phyloP scores from a whole-genome alignment of 306 rosid species.

The Erythrophleum fordii region DNA sequence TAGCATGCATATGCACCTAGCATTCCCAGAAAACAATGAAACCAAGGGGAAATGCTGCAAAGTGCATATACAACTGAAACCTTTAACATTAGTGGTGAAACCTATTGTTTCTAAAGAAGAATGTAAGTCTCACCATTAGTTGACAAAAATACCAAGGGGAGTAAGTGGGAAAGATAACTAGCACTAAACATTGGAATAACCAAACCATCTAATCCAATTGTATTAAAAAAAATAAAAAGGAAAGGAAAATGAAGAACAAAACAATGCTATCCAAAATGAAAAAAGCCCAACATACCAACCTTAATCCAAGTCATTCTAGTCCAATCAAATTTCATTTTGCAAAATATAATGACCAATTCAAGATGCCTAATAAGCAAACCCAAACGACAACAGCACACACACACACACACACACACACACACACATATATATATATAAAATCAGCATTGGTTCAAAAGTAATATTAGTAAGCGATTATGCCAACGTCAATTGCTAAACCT shows the following conservation, averaged over 20 bases:
- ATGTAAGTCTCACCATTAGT: neutral
- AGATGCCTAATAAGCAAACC: neutral
- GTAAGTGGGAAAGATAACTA: neutral
- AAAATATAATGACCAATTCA: neutral
- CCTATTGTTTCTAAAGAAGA: neutral
- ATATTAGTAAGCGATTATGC: neutral
- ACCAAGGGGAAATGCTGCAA: neutral
- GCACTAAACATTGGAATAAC: neutral
- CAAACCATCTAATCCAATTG: neutral
- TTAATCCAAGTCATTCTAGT: neutral
- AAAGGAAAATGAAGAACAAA: neutral
- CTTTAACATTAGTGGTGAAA: neutral
- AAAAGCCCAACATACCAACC: neutral
- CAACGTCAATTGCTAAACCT: constrained; percentile 3
- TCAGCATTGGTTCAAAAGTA: constrained; percentile 3
- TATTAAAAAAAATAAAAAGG: neutral
- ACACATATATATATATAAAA: neutral
- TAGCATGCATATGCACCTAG: no score
- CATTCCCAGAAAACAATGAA: neutral
- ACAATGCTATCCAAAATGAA: neutral
- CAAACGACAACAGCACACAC: neutral
- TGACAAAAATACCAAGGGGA: neutral
- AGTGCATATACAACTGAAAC: neutral
- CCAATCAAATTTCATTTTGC: neutral
- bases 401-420: no score